Evolutionary conservation across 371 early-diverging fungal species (phyloP).

Genomic region (Coemansia sp.): DNA sequence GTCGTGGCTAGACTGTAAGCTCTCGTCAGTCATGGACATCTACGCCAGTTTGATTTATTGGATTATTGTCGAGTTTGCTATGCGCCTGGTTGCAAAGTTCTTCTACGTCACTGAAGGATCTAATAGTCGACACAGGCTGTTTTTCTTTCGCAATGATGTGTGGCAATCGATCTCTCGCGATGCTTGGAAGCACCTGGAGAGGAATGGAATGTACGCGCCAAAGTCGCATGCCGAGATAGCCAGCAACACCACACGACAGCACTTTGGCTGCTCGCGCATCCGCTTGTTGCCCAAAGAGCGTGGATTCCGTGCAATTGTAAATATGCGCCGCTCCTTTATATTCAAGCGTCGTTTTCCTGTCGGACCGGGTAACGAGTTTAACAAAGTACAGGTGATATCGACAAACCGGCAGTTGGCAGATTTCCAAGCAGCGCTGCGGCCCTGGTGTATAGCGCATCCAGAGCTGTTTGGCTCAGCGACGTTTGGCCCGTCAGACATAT

Average conservation of each 20-base stretch:
- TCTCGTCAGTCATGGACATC: slow-evolving; percentile 45
- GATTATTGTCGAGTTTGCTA: slow-evolving; percentile 62
- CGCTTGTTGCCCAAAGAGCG: slow-evolving; percentile 69
- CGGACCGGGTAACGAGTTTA: slow-evolving; percentile 19
- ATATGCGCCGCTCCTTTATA: slow-evolving; percentile 53
- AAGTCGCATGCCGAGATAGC: slow-evolving; percentile 21
- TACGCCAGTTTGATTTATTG: slow-evolving; percentile 63
- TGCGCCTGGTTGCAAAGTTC: slow-evolving; percentile 59
- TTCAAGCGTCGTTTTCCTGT: slow-evolving; percentile 13
- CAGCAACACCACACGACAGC: slow-evolving; percentile 11
- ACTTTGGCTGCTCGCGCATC: slow-evolving; percentile 57
- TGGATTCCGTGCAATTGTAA: slow-evolving; percentile 67
- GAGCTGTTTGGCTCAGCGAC: slow-evolving; percentile 56
- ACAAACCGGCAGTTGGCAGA: slow-evolving; percentile 30
- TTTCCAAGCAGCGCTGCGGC: slow-evolving; percentile 31
- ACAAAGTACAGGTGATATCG: neutral
- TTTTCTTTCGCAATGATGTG: slow-evolving; percentile 76
- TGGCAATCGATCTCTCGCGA: slow-evolving; percentile 62
- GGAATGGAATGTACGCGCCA: slow-evolving; percentile 50
- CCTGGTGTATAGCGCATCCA: slow-evolving; percentile 30
- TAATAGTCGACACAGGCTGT: slow-evolving; percentile 55
- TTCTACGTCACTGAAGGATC: slow-evolving; percentile 78
- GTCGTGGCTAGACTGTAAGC: slow-evolving; percentile 24
- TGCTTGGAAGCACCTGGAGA: slow-evolving; percentile 51
- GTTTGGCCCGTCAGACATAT: slow-evolving; percentile 59